Evolutionary conservation across 495 filamentous ascomycete genomes (phyloP), one percentile per base, ranked within the genome.

Genomic region (Copromyces sp.): DNA sequence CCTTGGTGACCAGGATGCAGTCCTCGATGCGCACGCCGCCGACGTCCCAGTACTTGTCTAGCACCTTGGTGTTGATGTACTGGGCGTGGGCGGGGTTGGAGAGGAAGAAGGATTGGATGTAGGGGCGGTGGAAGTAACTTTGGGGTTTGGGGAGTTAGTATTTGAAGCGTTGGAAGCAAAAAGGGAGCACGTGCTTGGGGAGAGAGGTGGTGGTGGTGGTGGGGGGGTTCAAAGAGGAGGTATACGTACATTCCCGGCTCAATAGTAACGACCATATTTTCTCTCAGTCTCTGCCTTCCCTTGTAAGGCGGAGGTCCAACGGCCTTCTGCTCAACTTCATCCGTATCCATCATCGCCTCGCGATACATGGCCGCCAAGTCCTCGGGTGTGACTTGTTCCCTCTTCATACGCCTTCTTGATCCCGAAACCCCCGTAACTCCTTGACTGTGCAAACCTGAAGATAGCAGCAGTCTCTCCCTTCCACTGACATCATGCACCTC

Each of bases 1-100:
- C 84, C 37, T 86, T 84, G 3, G 93, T 97, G 16, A 97, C 89
- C 12, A 97, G 84, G 69, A 97, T 90, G 80, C 94, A 92, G 81
- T 97, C 95, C 83, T 98, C 95, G 74, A 98, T 95, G 42, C 95
- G 87, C 39, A 95, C 94, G 16, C 95, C 95, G 20, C 95, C 95
- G 32, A 97, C 89, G 37, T 84, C 84, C 74, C 91, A 90, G 77
- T 92, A 97, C 74, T 86, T 86, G 17, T 88, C 87, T 4, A 96
- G 85, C 42, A 90, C 88, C 3, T 87, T 84, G 72, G 86, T 86
- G 83, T 97, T 87, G 81, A 98, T 94, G 78, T 89, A 95, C 53
- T 85, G 82, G 24, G 84, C 83, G 71, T 93, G 90, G 68, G 84
- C 77, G 0, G 88, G 84, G 74, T 89, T 84, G 29, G 84, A 84